These are phyloP conservation scores for Naganishia antarctica DNA, from an alignment of 768 basidiomycete genomes.

Conservation along the genomic window DNA sequence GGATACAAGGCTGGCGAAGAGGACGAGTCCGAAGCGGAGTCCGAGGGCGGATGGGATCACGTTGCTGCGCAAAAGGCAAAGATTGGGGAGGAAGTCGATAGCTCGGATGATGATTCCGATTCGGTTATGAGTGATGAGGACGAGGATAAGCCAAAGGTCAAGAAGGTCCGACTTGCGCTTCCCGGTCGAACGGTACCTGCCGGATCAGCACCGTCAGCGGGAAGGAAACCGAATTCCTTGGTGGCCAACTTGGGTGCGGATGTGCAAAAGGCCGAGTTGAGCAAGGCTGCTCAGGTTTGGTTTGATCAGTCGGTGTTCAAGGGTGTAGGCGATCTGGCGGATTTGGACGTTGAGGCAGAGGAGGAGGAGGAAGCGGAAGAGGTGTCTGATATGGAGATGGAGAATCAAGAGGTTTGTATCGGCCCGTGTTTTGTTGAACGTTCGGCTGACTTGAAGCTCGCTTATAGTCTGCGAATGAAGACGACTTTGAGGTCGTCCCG, in stretches of 20 bases:
- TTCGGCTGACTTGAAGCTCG: constrained; percentile 22
- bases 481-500: constrained; percentile 70
- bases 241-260: constrained; percentile 54
- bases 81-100: constrained; percentile 38
- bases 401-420: constrained; percentile 33
- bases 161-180: constrained; percentile 24
- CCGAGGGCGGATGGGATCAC: constrained; percentile 51
- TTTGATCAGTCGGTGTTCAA: constrained; percentile 89
- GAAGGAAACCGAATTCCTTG: constrained; percentile 42
- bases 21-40: constrained; percentile 58
- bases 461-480: constrained; percentile 30
- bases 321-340: constrained; percentile 55
- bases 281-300: constrained; percentile 71
- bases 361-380: constrained; percentile 52
- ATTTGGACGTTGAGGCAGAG: constrained; percentile 51
- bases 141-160: constrained; percentile 40
- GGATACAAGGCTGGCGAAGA: constrained; percentile 35
- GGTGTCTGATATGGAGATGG: constrained; percentile 44
- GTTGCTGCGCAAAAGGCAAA: constrained; percentile 41
- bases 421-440: neutral
- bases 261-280: constrained; percentile 48
- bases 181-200: constrained; percentile 30
- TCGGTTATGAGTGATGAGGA: constrained; percentile 53
- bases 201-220: constrained; percentile 28
- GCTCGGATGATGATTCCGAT: constrained; percentile 55